phyloP scores from a whole-genome alignment of 1,139 yeast species.

The Geotrichum candidum region DNA sequence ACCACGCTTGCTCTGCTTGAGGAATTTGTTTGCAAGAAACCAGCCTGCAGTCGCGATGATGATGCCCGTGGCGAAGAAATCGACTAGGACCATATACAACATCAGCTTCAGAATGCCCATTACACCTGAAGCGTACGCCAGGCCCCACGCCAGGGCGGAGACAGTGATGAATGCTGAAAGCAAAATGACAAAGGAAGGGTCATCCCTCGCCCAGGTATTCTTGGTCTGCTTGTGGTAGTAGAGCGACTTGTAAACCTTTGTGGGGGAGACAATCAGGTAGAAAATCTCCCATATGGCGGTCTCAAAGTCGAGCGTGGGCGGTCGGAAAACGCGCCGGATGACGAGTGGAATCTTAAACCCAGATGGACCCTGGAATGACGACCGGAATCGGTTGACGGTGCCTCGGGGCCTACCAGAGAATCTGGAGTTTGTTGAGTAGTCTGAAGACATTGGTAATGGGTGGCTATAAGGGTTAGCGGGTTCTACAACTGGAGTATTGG shows the following conservation, averaged over 20 bases:
- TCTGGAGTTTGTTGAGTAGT: conserved; percentile 4
- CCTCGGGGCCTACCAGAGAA: conserved; percentile 14
- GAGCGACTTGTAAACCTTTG: conserved; percentile 73
- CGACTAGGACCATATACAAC: conserved; percentile 77
- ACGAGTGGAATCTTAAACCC: conserved; percentile 20
- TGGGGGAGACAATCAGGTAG: conserved; percentile 65
- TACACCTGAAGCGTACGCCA: conserved; percentile 65
- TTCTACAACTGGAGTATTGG: not conserved
- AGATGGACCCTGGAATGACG: conserved; percentile 8
- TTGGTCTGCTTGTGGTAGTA: conserved; percentile 72
- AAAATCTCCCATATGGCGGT: conserved; percentile 90
- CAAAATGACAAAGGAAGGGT: conserved; percentile 77
- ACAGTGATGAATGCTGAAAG: conserved; percentile 57
- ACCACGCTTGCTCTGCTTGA: conserved; percentile 37
- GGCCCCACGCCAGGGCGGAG: conserved; percentile 87
- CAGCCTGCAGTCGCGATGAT: conserved; percentile 67
- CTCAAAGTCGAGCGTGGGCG: conserved; percentile 82
- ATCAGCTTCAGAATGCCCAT: conserved; percentile 57
- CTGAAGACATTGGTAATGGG: not conserved
- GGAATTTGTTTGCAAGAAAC: conserved; percentile 60
- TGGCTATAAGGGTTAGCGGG: not conserved
- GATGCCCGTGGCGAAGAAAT: conserved; percentile 67
- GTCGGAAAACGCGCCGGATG: conserved; percentile 50
- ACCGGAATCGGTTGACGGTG: conserved; percentile 2
- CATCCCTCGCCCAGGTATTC: conserved; percentile 78